These are phyloP conservation scores for Trematosphaeria pertusa DNA, from an alignment of 2,329 filamentous ascomycete genomes.

Conservation along the genomic window DNA sequence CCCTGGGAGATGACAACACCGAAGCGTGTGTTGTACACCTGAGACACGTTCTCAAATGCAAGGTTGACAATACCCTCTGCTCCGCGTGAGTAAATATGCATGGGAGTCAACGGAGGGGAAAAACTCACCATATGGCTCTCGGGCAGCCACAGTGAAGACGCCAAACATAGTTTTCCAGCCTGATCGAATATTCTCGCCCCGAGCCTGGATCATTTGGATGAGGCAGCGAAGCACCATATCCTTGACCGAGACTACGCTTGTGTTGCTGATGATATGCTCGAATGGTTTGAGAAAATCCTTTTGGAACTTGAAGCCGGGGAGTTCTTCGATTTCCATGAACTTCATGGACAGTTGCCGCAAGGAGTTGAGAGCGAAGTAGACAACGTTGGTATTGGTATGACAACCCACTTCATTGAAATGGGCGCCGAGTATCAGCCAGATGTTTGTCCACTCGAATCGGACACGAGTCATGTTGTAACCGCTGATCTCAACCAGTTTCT, in stretches of 20 bases:
- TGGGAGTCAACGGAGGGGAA: neutral
- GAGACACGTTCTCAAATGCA: conserved; percentile 94
- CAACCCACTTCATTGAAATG: conserved; percentile 99
- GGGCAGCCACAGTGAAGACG: conserved; percentile 93
- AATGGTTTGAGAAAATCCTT: conserved; percentile 99
- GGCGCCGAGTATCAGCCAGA: conserved; percentile 96
- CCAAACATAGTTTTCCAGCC: conserved; percentile 99
- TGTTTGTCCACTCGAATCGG: conserved; percentile 96
- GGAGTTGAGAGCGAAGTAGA: conserved; percentile 97
- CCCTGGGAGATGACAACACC: conserved; percentile 95
- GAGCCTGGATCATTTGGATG: conserved; percentile 98
- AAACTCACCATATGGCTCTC: conserved; percentile 76
- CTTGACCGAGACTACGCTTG: conserved; percentile 88
- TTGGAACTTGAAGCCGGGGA: conserved; percentile 99
- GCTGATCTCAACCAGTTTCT: conserved; percentile 98
- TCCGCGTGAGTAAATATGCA: conserved; percentile 20
- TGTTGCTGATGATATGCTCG: conserved; percentile 95
- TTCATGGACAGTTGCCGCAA: conserved; percentile 95
- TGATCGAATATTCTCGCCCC: conserved; percentile 94
- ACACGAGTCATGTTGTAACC: conserved; percentile 99
- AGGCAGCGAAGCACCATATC: conserved; percentile 96
- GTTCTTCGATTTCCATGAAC: conserved; percentile 97
- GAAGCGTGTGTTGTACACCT: conserved; percentile 94
- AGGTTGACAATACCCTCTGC: conserved; percentile 92
- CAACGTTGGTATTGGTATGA: conserved; percentile 93